A percentile compares a stretch with the other conserved stretches of the same genome.
Conservation (phyloP, 2,329 filamentous ascomycete species). For the Diplodia seriata region DNA sequence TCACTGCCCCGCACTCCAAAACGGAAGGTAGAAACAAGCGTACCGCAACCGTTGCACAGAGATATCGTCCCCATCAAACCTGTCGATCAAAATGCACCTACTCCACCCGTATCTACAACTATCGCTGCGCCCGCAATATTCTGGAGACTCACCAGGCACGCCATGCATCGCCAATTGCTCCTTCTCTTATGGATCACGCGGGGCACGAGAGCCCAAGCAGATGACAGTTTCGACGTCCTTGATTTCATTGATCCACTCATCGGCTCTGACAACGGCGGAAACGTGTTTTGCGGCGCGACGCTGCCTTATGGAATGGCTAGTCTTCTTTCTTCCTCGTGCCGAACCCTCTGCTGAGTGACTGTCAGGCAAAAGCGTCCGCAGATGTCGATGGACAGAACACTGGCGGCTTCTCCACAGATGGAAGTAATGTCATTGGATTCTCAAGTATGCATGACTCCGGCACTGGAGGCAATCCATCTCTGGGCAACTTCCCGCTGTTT, state of each 20-base stretch:
- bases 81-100: not conserved
- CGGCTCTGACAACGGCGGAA: slow-evolving; percentile 52
- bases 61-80: not conserved
- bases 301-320: slow-evolving; percentile 52
- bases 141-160: not conserved
- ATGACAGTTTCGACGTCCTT: slow-evolving; percentile 39
- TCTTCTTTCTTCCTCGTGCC: not conserved
- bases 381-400: slow-evolving; percentile 60
- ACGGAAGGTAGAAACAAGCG: slow-evolving; percentile 13
- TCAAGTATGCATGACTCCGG: slow-evolving; percentile 47
- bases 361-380: slow-evolving; percentile 47
- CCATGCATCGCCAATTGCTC: slow-evolving; percentile 7
- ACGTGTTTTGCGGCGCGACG: slow-evolving; percentile 57
- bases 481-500: slow-evolving; percentile 78
- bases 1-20: slow-evolving; percentile 18
- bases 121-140: not conserved
- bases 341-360: slow-evolving; percentile 57
- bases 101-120: not conserved
- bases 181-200: not conserved
- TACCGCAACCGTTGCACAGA: not conserved
- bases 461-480: slow-evolving; percentile 59
- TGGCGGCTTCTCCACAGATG: slow-evolving; percentile 61
- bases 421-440: slow-evolving; percentile 53
- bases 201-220: not conserved
- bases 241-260: slow-evolving; percentile 54